phyloP scores from a whole-genome alignment of 1,284 basidiomycete species.

The Cryptococcus floricola region DNA sequence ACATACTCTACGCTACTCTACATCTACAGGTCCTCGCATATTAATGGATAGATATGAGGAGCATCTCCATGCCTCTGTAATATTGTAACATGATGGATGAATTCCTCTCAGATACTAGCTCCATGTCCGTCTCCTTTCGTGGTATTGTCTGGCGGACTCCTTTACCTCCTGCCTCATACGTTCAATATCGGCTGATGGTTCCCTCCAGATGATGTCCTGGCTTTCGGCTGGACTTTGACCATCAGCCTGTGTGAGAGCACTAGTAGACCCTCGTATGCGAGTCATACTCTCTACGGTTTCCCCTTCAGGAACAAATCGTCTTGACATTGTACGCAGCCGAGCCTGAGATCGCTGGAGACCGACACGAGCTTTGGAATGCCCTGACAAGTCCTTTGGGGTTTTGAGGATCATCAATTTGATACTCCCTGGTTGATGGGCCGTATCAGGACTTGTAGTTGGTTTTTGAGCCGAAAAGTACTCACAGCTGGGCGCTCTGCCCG shows the following conservation, averaged over 20 bases:
- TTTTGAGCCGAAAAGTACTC: slow-evolving; percentile 7
- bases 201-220: slow-evolving; percentile 28
- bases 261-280: background rate
- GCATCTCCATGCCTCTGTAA: too few species aligned
- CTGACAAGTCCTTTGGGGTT: slow-evolving; percentile 14
- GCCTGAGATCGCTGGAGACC: slow-evolving; percentile 14
- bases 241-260: too few species aligned
- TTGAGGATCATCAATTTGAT: slow-evolving; percentile 35
- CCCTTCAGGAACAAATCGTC: slow-evolving; percentile 39
- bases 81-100: too few species aligned
- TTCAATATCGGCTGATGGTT: slow-evolving; percentile 19
- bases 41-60: too few species aligned
- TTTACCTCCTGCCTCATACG: slow-evolving; percentile 26
- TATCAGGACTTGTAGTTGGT: background rate
- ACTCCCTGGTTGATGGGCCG: slow-evolving; percentile 26
- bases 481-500: slow-evolving; percentile 28
- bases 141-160: slow-evolving; percentile 32
- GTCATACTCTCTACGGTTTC: slow-evolving; percentile 38
- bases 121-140: slow-evolving; percentile 23
- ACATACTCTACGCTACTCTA: too few species aligned
- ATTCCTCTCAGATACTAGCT: background rate
- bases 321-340: slow-evolving; percentile 26
- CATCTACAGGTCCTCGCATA: too few species aligned
- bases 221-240: too few species aligned
- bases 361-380: slow-evolving; percentile 11